A percentile compares a stretch with the other conserved stretches of the same genome.
phyloP scores from a whole-genome alignment of 345 rosid species.

The Reutealis trisperma region DNA sequence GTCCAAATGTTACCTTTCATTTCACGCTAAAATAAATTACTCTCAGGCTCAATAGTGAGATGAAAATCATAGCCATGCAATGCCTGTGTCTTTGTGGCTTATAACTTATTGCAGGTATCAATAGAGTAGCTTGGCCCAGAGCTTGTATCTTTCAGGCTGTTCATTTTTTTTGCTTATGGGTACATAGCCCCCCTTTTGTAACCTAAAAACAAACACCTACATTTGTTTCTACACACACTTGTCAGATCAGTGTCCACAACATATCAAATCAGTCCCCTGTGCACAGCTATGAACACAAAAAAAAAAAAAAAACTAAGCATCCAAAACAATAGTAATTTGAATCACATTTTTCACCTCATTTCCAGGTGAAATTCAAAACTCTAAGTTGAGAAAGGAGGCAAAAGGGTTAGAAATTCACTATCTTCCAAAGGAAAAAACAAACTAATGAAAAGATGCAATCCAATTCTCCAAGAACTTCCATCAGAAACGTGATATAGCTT shows the following conservation, averaged over 20 bases:
- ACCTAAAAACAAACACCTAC: too few species aligned
- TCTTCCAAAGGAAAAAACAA: background rate
- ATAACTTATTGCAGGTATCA: too few species aligned
- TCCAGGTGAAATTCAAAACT: background rate
- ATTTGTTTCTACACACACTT: background rate
- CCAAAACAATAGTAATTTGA: background rate
- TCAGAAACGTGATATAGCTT: background rate
- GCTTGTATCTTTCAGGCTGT: too few species aligned
- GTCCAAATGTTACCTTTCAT: background rate
- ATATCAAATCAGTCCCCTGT: background rate
- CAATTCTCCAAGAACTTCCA: background rate
- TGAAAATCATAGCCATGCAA: background rate
- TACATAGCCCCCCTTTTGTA: too few species aligned
- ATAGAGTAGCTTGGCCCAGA: too few species aligned
- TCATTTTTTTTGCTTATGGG: too few species aligned
- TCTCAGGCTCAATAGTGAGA: background rate
- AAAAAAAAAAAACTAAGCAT: background rate
- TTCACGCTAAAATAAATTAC: background rate
- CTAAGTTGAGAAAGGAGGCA: background rate
- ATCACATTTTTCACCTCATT: background rate
- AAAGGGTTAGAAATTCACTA: background rate
- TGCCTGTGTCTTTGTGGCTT: too few species aligned
- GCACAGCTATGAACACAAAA: background rate
- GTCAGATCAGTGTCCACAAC: background rate
- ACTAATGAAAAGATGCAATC: background rate